phyloP scores from a whole-genome alignment of 345 rosid species.

The Euphorbia pulcherrima region DNA sequence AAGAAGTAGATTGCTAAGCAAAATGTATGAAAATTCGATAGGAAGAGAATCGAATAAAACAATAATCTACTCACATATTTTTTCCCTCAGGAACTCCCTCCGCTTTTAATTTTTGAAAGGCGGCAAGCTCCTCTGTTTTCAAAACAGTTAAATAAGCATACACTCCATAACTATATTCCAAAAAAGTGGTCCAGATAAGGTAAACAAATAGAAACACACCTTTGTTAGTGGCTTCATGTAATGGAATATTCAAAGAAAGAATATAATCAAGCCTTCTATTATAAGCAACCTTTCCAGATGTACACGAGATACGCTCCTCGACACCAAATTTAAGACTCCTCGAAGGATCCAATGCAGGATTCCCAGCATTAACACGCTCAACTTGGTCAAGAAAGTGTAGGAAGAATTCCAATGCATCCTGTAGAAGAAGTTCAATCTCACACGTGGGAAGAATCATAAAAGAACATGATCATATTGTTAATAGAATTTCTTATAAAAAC shows the following conservation, averaged over 20 bases:
- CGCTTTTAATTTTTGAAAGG: conserved; percentile 59
- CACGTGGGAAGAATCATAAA: neutral
- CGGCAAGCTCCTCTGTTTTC: conserved; percentile 69
- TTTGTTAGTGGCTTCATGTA: conserved; percentile 83
- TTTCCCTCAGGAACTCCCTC: conserved; percentile 55
- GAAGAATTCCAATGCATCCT: conserved; percentile 98
- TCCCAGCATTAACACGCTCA: conserved; percentile 63
- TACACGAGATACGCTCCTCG: conserved; percentile 83
- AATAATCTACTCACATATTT: conserved; percentile 60
- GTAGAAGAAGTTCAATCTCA: conserved; percentile 6
- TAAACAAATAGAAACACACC: conserved; percentile 34
- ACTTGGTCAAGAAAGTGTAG: conserved; percentile 89
- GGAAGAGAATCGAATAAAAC: conserved; percentile 5
- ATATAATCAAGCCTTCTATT: conserved; percentile 84
- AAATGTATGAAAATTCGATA: conserved; percentile 17
- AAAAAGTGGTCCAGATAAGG: conserved; percentile 3
- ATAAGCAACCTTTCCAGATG: conserved; percentile 89
- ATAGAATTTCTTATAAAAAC: neutral
- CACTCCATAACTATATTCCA: conserved; percentile 4
- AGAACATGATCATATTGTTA: neutral
- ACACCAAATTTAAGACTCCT: conserved; percentile 94
- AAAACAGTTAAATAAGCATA: conserved; percentile 19
- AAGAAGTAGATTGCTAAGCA: conserved; percentile 25
- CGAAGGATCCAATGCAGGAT: conserved; percentile 69
- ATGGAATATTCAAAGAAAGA: conserved; percentile 88